These are phyloP conservation scores for Hymenoscyphus fraxineus DNA, from an alignment of 2,329 filamentous ascomycete species.

Conservation along the genomic window DNA sequence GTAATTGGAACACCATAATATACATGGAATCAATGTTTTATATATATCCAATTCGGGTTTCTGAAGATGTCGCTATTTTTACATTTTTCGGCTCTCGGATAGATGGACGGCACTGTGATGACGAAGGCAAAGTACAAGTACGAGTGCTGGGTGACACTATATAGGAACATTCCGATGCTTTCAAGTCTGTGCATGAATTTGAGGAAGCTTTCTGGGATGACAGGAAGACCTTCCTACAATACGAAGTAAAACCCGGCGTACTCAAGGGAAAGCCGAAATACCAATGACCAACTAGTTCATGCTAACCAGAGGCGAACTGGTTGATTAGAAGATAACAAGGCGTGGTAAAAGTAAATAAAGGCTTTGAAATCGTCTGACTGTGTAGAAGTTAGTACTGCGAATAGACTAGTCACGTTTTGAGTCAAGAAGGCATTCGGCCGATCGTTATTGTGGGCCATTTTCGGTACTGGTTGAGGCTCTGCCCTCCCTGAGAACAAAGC, in stretches of 20 bases:
- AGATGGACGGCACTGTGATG: no score
- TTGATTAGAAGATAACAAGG: neutral
- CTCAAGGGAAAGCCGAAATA: neutral
- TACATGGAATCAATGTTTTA: no score
- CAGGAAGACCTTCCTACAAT: neutral
- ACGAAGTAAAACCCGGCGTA: neutral
- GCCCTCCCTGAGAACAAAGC: neutral
- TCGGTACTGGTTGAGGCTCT: conserved; percentile 2
- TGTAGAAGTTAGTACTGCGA: neutral
- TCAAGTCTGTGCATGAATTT: neutral
- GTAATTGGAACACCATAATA: no score
- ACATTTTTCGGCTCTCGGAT: no score
- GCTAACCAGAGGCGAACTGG: neutral
- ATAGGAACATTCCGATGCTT: neutral
- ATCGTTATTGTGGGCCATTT: neutral
- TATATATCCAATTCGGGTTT: no score
- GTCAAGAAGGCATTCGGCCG: neutral
- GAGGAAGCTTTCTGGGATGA: neutral
- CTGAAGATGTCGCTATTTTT: no score
- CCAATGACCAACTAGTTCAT: neutral
- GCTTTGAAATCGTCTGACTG: neutral
- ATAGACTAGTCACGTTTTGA: neutral
- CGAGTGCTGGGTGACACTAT: no score
- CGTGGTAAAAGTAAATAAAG: neutral
- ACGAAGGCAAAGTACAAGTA: no score